phyloP scores from a whole-genome alignment of 257 asterid species.

The Cruciata laevipes region DNA sequence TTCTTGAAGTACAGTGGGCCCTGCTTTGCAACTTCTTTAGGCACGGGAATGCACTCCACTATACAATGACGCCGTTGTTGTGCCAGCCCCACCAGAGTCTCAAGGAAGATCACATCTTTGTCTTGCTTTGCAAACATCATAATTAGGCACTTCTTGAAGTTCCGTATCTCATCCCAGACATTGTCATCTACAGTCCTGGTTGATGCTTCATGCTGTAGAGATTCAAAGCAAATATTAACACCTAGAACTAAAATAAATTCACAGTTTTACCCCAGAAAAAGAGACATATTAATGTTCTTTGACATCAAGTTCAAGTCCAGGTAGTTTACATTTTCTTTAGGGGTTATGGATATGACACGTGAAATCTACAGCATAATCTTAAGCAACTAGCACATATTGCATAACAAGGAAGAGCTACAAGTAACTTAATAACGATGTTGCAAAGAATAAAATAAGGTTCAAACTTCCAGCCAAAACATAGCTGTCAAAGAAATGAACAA shows the following conservation, averaged over 20 bases:
- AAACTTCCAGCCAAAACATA: neutral
- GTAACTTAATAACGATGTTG: too few relatives aligned
- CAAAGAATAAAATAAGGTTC: neutral
- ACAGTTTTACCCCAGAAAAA: neutral
- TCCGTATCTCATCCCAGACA: conserved; percentile 90
- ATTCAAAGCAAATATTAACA: conserved; percentile 13
- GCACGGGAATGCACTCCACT: conserved; percentile 87
- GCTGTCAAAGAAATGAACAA: neutral
- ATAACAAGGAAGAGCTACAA: too few relatives aligned
- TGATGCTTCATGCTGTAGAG: conserved; percentile 75
- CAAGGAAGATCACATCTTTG: conserved; percentile 72
- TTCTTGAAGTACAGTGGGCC: conserved; percentile 92
- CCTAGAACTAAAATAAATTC: neutral
- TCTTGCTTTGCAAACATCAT: conserved; percentile 91
- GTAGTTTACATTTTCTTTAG: too few relatives aligned
- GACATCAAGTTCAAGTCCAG: too few relatives aligned
- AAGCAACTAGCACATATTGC: neutral
- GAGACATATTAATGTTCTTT: neutral
- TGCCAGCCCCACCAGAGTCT: conserved; percentile 81
- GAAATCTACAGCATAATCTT: neutral
- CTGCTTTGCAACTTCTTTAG: conserved; percentile 71
- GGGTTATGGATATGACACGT: neutral
- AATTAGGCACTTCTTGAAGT: conserved; percentile 94
- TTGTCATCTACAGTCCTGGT: conserved; percentile 78
- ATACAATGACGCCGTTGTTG: conserved; percentile 79